Conservation (phyloP, 106 monocot species). For the Acanthochlamys bracteata region DNA sequence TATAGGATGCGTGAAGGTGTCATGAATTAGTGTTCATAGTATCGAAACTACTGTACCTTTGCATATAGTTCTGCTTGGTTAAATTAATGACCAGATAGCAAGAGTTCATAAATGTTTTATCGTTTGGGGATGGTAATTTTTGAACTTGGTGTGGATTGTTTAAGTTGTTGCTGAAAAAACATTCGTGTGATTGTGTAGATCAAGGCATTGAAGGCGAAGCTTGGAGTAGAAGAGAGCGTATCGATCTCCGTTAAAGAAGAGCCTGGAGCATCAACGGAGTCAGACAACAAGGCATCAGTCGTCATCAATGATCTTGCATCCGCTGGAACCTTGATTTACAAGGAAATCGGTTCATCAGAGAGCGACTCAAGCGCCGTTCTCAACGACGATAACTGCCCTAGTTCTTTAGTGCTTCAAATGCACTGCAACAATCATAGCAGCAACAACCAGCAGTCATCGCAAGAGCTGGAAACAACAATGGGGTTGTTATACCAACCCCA, state of each 20-base stretch:
- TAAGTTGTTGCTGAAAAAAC: no score
- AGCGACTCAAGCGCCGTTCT: conserved; percentile 46
- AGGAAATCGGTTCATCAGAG: conserved; percentile 39
- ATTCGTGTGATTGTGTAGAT: conserved; percentile 23
- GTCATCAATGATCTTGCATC: neutral
- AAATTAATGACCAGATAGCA: no score
- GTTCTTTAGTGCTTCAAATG: no score
- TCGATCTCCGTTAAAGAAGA: conserved; percentile 7
- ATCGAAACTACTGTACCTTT: no score
- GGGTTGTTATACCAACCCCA: conserved; percentile 9
- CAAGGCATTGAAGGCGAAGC: conserved; percentile 26
- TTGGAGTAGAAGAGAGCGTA: conserved; percentile 1
- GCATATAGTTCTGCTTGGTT: no score
- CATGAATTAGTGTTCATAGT: no score
- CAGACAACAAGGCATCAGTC: neutral
- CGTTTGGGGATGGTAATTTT: no score
- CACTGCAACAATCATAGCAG: no score
- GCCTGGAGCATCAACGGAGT: neutral
- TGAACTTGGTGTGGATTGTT: no score
- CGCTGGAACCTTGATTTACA: conserved; percentile 3
- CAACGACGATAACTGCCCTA: conserved; percentile 27
- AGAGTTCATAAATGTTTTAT: no score
- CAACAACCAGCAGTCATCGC: neutral
- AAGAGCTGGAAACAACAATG: neutral
- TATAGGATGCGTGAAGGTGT: no score